Percentiles rank a stretch among this genome's conserved stretches.
Conservation (phyloP, 352 stramenopile genomes). For the Bremia lactucae region DNA sequence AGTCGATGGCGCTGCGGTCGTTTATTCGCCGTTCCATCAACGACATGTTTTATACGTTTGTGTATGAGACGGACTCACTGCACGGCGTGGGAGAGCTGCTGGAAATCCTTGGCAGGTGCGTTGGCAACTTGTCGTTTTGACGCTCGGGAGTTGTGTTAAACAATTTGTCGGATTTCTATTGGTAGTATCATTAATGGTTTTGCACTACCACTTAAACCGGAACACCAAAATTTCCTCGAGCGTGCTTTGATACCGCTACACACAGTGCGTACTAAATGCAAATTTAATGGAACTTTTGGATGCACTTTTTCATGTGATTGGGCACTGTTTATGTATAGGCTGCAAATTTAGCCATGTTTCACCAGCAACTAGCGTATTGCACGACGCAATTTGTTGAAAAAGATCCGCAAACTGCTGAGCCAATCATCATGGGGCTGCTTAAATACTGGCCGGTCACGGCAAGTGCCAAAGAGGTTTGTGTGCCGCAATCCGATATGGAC, state of each 20-base stretch:
- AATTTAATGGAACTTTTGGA: too few relatives aligned
- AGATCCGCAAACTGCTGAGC: conserved; percentile 91
- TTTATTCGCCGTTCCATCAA: conserved; percentile 97
- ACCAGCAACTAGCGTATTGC: conserved; percentile 98
- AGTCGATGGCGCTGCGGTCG: conserved; percentile 96
- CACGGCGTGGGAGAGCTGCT: conserved; percentile 96
- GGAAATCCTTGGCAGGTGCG: conserved; percentile 91
- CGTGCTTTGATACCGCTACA: conserved; percentile 94
- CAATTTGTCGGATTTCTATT: too few relatives aligned
- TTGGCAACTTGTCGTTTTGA: background rate
- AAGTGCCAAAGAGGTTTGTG: conserved; percentile 76
- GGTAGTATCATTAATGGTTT: conserved; percentile 98
- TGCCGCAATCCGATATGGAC: background rate
- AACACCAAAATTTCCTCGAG: conserved; percentile 94
- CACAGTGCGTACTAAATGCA: conserved; percentile 85
- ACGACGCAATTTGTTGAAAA: conserved; percentile 99
- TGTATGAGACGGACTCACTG: conserved; percentile 94
- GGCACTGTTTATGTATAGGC: conserved; percentile 25
- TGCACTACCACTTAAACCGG: conserved; percentile 95
- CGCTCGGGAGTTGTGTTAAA: conserved; percentile 1
- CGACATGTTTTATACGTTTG: conserved; percentile 97
- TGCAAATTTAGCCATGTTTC: conserved; percentile 90
- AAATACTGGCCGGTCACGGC: conserved; percentile 92
- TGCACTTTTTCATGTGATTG: background rate
- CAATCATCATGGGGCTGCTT: conserved; percentile 90